Base-by-base conservation (phyloP, 768 basidiomycete genomes). In the Pholiota conissans region DNA sequence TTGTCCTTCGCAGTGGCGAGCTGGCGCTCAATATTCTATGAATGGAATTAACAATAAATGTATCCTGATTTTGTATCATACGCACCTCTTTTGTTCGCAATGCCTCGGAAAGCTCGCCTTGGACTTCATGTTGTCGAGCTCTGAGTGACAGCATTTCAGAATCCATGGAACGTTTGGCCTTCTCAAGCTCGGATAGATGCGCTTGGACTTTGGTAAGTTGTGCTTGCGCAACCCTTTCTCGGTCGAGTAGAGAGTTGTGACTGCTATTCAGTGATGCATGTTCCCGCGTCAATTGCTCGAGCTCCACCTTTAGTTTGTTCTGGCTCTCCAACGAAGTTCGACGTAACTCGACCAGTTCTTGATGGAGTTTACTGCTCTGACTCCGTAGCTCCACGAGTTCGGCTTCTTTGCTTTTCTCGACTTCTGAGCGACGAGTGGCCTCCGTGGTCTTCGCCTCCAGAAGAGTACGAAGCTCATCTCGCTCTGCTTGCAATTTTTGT, bases 381-480 rank as follows among this genome's bases (percentile, higher is more conserved):
- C 68, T 66, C 20, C 95, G 86, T 5, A 99, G 77, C 28, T 86
- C 79, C 0, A 73, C 70, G 10, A 98, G 84, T 71, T 99, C 96
- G 45, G 84, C 79, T 62, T 98, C 95, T 65, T 88, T 92, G 72
- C 90, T 89, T 71, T 87, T 88, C 69, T 94, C 92, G 0, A 86
- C 93, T 67, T 97, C 91, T 30, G 80, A 82, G 16, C 91, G 84
- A 28, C 88, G 87, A 8, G 84, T 89, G 65, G 94, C 95, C 69
- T 98, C 95, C 24, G 86, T 87, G 0, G 87, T 83, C 70, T 94
- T 97, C 1, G 91, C 90, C 46, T 88, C 86, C 75, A 97, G 83
- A 13, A 91, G 74, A n/a, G 83, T 76, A 6, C 95, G 87, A 7
- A 98, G 78, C 59, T 92, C 89, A 64, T 96, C 95, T 10, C 97